phyloP scores from a whole-genome alignment of 495 filamentous ascomycete species.

The Penicillium malachiteum region DNA sequence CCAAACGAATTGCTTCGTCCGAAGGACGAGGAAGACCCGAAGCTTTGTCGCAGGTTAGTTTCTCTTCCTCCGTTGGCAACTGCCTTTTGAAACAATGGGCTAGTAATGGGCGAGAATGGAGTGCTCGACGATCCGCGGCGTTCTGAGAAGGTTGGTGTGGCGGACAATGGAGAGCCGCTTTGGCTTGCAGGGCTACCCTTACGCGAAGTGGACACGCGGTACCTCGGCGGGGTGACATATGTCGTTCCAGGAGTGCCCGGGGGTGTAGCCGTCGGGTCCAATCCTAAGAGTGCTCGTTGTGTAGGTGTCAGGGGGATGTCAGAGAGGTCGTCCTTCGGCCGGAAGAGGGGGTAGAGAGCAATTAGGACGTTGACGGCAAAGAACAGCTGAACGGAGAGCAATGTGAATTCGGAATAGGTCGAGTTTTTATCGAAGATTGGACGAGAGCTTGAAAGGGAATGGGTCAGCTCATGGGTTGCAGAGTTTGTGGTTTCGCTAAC shows the following conservation, averaged over 20 bases:
- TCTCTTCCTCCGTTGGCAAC: slow-evolving; percentile 50
- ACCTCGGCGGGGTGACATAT: slow-evolving; percentile 84
- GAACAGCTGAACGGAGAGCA: slow-evolving; percentile 54
- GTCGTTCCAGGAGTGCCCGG: slow-evolving; percentile 63
- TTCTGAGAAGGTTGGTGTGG: slow-evolving; percentile 41
- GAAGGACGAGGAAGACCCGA: slow-evolving; percentile 48
- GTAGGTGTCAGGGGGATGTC: slow-evolving; percentile 91
- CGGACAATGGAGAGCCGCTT: slow-evolving; percentile 53
- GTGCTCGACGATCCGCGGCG: slow-evolving; percentile 36
- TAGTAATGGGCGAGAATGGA: slow-evolving; percentile 54
- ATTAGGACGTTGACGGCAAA: slow-evolving; percentile 64
- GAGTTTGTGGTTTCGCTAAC: slow-evolving; percentile 11
- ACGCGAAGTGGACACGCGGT: slow-evolving; percentile 71
- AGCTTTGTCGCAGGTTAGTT: slow-evolving; percentile 58
- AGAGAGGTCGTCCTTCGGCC: slow-evolving; percentile 68
- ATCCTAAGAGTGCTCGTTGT: slow-evolving; percentile 80
- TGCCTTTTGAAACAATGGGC: slow-evolving; percentile 71
- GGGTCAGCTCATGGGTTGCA: slow-evolving; percentile 4
- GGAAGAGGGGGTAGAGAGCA: slow-evolving; percentile 67
- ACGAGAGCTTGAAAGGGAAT: slow-evolving; percentile 19
- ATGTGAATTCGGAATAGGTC: slow-evolving; percentile 34
- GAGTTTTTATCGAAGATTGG: slow-evolving; percentile 22
- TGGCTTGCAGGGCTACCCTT: slow-evolving; percentile 51
- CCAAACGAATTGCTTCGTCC: slow-evolving; percentile 50
- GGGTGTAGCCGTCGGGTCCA: slow-evolving; percentile 64